phyloP scores from a whole-genome alignment of 768 basidiomycete species.

The Melanogaster broomeanus region DNA sequence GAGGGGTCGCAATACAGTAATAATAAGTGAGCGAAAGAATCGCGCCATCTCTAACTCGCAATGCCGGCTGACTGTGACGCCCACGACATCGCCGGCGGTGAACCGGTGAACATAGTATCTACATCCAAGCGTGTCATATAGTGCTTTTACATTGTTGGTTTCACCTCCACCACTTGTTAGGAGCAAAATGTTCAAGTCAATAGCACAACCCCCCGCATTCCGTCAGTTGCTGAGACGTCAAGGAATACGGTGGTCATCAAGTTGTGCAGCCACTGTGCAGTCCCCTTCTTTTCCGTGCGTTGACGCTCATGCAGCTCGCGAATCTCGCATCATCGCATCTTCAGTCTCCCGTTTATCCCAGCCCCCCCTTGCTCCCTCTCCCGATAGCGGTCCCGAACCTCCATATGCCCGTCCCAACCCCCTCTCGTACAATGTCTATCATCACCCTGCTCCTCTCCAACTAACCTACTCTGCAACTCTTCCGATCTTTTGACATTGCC shows the following conservation, averaged over 20 bases:
- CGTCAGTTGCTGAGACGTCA: background rate
- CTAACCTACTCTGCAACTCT: constrained; percentile 65
- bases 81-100: too few species aligned
- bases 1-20: constrained; percentile 3
- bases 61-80: background rate
- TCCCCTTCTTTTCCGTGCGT: constrained; percentile 69
- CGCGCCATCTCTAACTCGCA: constrained; percentile 4
- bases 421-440: constrained; percentile 68
- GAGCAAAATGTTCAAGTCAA: constrained; percentile 1
- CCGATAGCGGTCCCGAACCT: constrained; percentile 73
- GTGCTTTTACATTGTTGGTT: too few species aligned
- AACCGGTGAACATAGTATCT: too few species aligned
- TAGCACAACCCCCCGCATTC: background rate
- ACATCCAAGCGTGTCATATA: too few species aligned
- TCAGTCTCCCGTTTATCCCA: constrained; percentile 22
- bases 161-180: background rate
- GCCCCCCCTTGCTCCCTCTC: constrained; percentile 17
- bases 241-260: constrained; percentile 1
- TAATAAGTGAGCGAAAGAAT: constrained; percentile 9
- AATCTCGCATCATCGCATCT: constrained; percentile 50
- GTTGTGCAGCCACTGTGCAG: background rate
- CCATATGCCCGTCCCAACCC: constrained; percentile 82
- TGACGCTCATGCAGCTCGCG: constrained; percentile 74
- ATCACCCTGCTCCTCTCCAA: constrained; percentile 59
- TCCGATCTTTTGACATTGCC: constrained; percentile 78